phyloP scores from a whole-genome alignment of 163 green algal genomes.

The Scenedesmus sp. region DNA sequence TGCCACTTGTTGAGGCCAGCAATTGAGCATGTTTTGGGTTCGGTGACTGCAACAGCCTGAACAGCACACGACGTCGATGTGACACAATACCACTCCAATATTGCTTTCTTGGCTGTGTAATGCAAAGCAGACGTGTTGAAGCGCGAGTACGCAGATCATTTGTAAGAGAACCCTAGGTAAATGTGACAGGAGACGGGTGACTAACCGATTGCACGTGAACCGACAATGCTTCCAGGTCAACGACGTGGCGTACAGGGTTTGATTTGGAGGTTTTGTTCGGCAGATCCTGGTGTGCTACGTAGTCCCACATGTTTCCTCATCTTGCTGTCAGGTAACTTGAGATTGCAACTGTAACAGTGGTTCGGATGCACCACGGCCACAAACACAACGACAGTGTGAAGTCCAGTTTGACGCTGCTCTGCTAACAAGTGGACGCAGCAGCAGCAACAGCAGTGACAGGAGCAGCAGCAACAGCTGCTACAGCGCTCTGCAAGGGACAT shows the following conservation, averaged over 20 bases:
- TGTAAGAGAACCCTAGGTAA: neutral
- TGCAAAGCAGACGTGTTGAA: neutral
- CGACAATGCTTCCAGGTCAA: no score
- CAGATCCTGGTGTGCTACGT: no score
- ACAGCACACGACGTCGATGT: no score
- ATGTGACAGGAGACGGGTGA: neutral
- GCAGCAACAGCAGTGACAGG: neutral
- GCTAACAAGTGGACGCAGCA: neutral
- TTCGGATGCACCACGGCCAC: no score
- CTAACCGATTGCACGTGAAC: no score
- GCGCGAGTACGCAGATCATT: neutral
- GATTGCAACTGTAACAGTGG: neutral
- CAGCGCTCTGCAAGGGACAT: no score
- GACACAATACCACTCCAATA: no score
- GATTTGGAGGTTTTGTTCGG: no score
- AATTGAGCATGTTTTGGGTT: no score
- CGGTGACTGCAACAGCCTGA: no score
- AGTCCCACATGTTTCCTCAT: neutral
- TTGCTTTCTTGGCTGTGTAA: no score
- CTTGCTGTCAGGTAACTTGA: neutral
- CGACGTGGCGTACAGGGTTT: no score
- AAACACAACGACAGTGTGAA: neutral
- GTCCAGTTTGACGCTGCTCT: neutral
- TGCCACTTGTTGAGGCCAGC: neutral
- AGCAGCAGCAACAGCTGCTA: constrained; percentile 3